These are phyloP conservation scores for Saccharomycopsis sp. DNA, from an alignment of 805 yeast species.

Conservation along the genomic window DNA sequence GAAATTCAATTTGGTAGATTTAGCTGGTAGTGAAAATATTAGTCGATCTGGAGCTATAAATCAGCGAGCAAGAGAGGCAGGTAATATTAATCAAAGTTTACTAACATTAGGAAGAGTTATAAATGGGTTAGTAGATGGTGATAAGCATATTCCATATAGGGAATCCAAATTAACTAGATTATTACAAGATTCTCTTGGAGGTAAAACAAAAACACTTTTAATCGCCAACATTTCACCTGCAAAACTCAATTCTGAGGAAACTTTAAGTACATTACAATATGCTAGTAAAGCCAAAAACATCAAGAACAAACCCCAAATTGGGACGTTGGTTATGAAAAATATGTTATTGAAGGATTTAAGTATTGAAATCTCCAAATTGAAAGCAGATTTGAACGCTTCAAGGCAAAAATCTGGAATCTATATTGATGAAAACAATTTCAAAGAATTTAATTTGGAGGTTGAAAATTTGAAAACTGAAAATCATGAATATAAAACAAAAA, in stretches of 20 bases:
- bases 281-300: conserved; percentile 82
- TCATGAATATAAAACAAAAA: conserved; percentile 34
- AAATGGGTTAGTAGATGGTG: conserved; percentile 53
- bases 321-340: conserved; percentile 50
- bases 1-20: conserved; percentile 77
- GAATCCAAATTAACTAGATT: conserved; percentile 71
- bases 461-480: conserved; percentile 41
- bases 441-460: conserved; percentile 36
- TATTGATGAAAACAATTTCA: conserved; percentile 50
- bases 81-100: conserved; percentile 81
- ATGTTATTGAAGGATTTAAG: conserved; percentile 38
- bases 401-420: conserved; percentile 55
- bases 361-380: conserved; percentile 37
- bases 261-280: conserved; percentile 76
- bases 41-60: conserved; percentile 78
- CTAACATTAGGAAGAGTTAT: conserved; percentile 85
- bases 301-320: conserved; percentile 59
- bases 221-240: conserved; percentile 88
- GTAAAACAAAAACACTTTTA: conserved; percentile 75
- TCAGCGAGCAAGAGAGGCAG: conserved; percentile 87
- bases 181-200: conserved; percentile 77
- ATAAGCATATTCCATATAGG: conserved; percentile 72
- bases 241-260: conserved; percentile 64
- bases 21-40: conserved; percentile 93
- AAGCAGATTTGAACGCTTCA: conserved; percentile 51